These are phyloP conservation scores for Tephrocybe sp. DNA, from an alignment of 768 basidiomycete species.

Conservation along the genomic window DNA sequence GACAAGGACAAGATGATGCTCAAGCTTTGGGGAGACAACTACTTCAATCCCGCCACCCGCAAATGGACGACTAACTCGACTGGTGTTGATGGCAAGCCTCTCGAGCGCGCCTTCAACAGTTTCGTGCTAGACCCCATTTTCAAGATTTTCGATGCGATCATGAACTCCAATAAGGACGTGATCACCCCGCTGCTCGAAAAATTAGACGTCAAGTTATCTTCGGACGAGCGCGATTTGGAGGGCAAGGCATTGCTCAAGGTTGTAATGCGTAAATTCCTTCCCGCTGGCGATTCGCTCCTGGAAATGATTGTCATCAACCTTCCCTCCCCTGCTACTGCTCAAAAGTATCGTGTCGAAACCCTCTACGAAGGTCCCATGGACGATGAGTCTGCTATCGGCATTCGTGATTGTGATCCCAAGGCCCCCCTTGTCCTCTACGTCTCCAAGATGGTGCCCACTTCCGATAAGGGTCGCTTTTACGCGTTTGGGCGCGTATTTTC, in stretches of 20 bases:
- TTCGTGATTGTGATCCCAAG: conserved; percentile 96
- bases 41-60: conserved; percentile 93
- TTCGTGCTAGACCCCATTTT: conserved; percentile 99
- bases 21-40: conserved; percentile 99
- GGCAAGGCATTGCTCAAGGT: conserved; percentile 96
- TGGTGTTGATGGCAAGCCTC: conserved; percentile 81
- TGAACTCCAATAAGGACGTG: conserved; percentile 98
- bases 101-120: conserved; percentile 97
- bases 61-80: conserved; percentile 90
- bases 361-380: conserved; percentile 99
- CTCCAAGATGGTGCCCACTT: conserved; percentile 99
- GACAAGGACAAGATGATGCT: conserved; percentile 98
- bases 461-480: conserved; percentile 99
- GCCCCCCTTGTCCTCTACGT: conserved; percentile 97
- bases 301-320: conserved; percentile 99
- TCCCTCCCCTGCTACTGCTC: conserved; percentile 95
- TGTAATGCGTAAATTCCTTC: conserved; percentile 99
- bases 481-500: conserved; percentile 99
- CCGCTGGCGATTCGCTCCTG: conserved; percentile 95
- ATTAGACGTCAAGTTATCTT: conserved; percentile 86
- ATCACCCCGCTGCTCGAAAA: conserved; percentile 87
- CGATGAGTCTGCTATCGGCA: conserved; percentile 97
- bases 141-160: conserved; percentile 96
- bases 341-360: conserved; percentile 98
- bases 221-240: conserved; percentile 90